Base-by-base conservation (phyloP, 75 land plant genomes). In the Gnetum montanum region DNA sequence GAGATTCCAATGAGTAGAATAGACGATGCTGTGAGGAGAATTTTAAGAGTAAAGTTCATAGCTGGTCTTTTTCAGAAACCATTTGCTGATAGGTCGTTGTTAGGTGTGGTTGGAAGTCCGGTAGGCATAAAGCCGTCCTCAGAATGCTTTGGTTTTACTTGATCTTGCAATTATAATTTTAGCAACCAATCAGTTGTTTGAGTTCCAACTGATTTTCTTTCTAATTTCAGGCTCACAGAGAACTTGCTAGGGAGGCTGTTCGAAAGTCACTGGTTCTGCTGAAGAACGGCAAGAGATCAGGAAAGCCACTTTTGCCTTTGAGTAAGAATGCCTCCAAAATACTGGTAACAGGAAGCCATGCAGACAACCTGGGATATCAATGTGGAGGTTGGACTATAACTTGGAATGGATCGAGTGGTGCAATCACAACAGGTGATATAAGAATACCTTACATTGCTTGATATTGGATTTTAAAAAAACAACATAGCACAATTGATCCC, bases 321-420 rank as follows among this genome's bases (percentile, higher is more conserved):
- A 74, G 62, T 63, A 83, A 57, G 64, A 46, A 63, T 41, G 82
- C 93, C 2, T 57, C 41, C 46, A 82, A 63, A 74, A 78, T 90
- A 53, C 77, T 90, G 46, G 85, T 90, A 59, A 70, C 74, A 36
- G 96, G 96, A 49, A 57, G 69, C 20, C 96, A 86, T 69, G 93
- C 93, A 43, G 81, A 90, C 65, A 65, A 90, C 66, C 71, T 90
- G 34, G 96, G 92, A 26, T 74, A 68, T 37, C 96, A 86, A 48
- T 90, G 88, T 73, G 96, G 96, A 45, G 96, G 96, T 22, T 90
- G 96, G 96, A 90, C 96, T 7, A 62, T 67, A 31, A 64, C 52
- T 4, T 83, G 92, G 92, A 43, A 72, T 43, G 96, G 92, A 30
- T 22, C 19, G 4, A 72, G 71, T 61, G 88, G 92, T 27, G 65